Conservation (phyloP, 169 alveolate species). For the Besnoitia besnoiti region DNA sequence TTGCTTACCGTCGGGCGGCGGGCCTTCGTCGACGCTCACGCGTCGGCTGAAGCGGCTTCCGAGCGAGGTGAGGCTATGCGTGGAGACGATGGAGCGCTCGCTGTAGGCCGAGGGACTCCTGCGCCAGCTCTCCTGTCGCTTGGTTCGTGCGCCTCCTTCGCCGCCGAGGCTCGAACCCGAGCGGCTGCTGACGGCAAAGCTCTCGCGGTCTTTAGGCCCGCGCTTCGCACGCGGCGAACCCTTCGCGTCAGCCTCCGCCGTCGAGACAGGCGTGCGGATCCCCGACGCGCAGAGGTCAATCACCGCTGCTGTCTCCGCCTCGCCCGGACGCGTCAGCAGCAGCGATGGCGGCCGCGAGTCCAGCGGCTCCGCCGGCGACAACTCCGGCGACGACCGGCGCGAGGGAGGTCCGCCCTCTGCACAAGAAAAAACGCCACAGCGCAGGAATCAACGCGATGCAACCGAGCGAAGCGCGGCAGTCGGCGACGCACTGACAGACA, state of each 20-base stretch:
- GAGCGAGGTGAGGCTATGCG: background rate
- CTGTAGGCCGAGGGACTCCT: background rate
- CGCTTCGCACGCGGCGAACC: too few species aligned
- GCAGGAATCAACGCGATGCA: too few species aligned
- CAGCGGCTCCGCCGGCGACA: background rate
- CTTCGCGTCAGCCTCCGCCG: too few species aligned
- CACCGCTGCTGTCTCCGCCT: too few species aligned
- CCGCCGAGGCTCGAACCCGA: too few species aligned
- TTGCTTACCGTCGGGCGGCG: background rate
- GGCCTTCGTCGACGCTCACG: slow-evolving; percentile 18
- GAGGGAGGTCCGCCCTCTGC: background rate
- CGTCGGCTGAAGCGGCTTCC: background rate
- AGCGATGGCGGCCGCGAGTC: background rate
- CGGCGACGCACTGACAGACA: background rate
- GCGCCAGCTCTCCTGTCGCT: background rate
- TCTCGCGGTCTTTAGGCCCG: too few species aligned
- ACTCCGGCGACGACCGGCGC: background rate
- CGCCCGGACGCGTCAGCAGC: too few species aligned
- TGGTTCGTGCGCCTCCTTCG: background rate
- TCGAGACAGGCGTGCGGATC: too few species aligned
- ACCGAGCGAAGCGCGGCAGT: background rate
- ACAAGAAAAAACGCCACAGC: background rate
- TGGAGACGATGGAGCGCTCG: background rate
- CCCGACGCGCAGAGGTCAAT: too few species aligned
- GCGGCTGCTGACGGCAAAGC: too few species aligned